Evolutionary conservation across 805 yeast species (phyloP).

Genomic region (Suhomyces sp.): DNA sequence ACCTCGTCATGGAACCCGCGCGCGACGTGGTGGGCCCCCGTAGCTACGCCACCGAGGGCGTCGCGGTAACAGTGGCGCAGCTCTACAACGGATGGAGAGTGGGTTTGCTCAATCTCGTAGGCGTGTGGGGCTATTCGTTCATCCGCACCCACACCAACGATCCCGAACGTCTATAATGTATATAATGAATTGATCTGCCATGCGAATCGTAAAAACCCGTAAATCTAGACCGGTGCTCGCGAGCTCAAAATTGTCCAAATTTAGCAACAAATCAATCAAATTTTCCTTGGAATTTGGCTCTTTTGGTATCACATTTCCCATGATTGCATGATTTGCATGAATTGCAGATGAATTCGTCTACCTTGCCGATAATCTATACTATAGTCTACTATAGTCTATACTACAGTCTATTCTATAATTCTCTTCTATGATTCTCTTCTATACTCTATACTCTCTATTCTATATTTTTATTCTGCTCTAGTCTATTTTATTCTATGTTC

Average conservation of each 20-base stretch:
- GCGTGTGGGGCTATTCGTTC: slow-evolving; percentile 76
- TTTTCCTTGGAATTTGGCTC: background rate
- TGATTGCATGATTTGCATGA: too few relatives aligned
- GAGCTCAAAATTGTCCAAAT: too few relatives aligned
- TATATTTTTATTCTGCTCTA: too few relatives aligned
- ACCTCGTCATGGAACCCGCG: slow-evolving; percentile 54
- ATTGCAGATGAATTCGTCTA: too few relatives aligned
- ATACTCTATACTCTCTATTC: too few relatives aligned
- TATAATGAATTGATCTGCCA: background rate
- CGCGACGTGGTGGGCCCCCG: slow-evolving; percentile 16
- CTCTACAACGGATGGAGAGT: slow-evolving; percentile 90
- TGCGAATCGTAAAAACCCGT: background rate
- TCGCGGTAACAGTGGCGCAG: slow-evolving; percentile 21
- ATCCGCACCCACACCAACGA: slow-evolving; percentile 48
- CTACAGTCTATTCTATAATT: too few relatives aligned
- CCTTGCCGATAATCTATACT: too few relatives aligned
- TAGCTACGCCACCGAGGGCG: slow-evolving; percentile 17
- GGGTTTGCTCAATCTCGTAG: slow-evolving; percentile 72
- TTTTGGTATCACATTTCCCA: too few relatives aligned
- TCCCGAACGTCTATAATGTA: slow-evolving; percentile 27
- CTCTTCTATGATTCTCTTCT: too few relatives aligned
- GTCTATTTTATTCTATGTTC: too few relatives aligned
- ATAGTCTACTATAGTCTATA: too few relatives aligned
- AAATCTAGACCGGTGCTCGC: background rate
- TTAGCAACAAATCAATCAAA: too few relatives aligned